Base-by-base conservation (phyloP, 192 early-diverging fungal species). In the Gonapodya prolifera region DNA sequence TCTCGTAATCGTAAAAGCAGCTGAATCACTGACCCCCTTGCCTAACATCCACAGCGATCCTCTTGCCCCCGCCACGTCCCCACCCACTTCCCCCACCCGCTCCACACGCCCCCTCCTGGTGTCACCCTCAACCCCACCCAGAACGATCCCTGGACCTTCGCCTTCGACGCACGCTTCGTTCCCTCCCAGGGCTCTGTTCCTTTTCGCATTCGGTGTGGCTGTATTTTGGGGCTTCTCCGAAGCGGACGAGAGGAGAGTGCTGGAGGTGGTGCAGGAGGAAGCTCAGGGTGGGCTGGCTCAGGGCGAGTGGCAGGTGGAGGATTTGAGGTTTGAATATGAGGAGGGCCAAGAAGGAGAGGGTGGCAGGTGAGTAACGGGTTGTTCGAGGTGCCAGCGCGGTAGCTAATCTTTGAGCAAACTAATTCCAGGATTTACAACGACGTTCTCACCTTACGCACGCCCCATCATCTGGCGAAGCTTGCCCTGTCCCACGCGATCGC, bases 141-240 rank as follows among this genome's bases (percentile, higher is more conserved):
- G 82, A 61, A 70, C n/a, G 1, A 80, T 81, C 1, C 85, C 87
- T 88, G 34, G 94, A 97, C 94, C 69, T 90, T 96, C 79, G 89
- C 91, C 74, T 97, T 99, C 82, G 95, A 96, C 80, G 96, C 96
- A 81, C 95, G 34, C 34, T 76, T 2, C 30, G 28, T 69, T 76
- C 2, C 29, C 45, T 61, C 45, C 8, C 8, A 8, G 45, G 30
- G 23, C 2, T 29, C n/a, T 70, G n/a, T 76, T 76, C n/a, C 13
- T 74, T 76, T 70, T 18, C 29, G 76, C 76, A 8, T 70, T 76
- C 8, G 29, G 95, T 35, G 95, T 96, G 2, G 89, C 94, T 17
- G 97, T 99, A 0, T 92, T 99, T 79, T 99, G 97, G 97, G 95
- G 95, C 34, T 93, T 96, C 89, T 87, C 90, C 32, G 91, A 92